Conservation (phyloP, 2,329 filamentous ascomycete genomes). For the Microsporum audouinii region DNA sequence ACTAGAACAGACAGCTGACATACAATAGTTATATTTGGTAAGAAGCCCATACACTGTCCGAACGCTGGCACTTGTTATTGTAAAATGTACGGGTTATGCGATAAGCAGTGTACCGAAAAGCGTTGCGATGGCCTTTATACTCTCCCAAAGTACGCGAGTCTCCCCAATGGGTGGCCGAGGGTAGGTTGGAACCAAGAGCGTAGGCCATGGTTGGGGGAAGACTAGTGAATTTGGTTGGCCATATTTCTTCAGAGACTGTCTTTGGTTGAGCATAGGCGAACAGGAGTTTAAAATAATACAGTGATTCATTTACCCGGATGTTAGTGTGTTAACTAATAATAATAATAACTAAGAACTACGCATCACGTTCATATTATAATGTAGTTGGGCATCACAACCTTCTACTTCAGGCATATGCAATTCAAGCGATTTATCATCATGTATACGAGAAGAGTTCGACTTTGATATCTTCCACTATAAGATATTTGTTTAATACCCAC, state of each 20-base stretch:
- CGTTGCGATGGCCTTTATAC: constrained; percentile 47
- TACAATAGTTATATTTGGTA: constrained; percentile 27
- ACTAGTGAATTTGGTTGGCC: not conserved
- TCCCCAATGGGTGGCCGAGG: constrained; percentile 53
- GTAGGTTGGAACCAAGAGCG: constrained; percentile 40
- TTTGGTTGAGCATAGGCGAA: not conserved
- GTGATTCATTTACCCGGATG: no score
- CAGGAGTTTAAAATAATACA: not conserved
- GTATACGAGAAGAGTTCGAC: no score
- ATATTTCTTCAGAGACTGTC: not conserved
- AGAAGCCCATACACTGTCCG: constrained; percentile 49
- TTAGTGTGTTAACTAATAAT: no score
- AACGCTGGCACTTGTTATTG: constrained; percentile 53
- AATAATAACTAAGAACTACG: not conserved
- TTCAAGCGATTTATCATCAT: no score
- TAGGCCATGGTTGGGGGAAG: not conserved
- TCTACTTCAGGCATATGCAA: no score
- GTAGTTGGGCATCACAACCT: no score
- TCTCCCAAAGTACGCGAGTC: constrained; percentile 45
- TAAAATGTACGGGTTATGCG: constrained; percentile 54
- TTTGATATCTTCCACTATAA: no score
- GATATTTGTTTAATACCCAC: not conserved
- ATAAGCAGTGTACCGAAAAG: constrained; percentile 26
- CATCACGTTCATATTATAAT: not conserved
- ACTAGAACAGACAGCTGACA: not conserved